Evolutionary conservation across 805 yeast species (phyloP).

Genomic region (Saccharomycopsis capsularis): DNA sequence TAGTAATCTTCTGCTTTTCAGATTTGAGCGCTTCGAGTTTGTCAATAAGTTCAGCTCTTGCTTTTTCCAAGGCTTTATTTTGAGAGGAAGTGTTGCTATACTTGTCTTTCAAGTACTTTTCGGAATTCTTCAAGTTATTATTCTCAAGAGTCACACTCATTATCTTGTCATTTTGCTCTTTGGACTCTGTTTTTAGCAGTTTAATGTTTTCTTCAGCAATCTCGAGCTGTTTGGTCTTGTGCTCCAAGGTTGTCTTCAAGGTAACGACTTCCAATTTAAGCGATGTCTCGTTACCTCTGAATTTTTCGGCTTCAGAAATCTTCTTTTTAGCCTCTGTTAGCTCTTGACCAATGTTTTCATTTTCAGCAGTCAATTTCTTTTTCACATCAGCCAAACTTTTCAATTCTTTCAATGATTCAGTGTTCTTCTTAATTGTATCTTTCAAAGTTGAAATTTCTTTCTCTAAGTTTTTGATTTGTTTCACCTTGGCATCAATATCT

Average conservation of each 20-base stretch:
- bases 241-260: conserved; percentile 36
- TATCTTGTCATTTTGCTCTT: conserved; percentile 33
- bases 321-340: conserved; percentile 31
- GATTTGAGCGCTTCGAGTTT: conserved; percentile 29
- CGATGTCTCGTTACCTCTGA: conserved; percentile 35
- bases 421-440: conserved; percentile 24
- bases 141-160: conserved; percentile 36
- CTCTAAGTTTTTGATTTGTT: conserved; percentile 25
- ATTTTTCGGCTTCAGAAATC: conserved; percentile 7
- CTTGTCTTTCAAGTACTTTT: conserved; percentile 31
- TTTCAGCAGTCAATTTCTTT: conserved; percentile 33
- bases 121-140: conserved; percentile 34
- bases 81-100: conserved; percentile 27
- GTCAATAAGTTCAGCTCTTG: conserved; percentile 27
- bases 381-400: conserved; percentile 29
- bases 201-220: conserved; percentile 34
- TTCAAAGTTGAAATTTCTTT: conserved; percentile 27
- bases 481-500: conserved; percentile 23
- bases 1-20: conserved; percentile 32
- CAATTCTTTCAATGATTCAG: conserved; percentile 25
- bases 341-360: conserved; percentile 31
- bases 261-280: conserved; percentile 44
- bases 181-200: conserved; percentile 34
- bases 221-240: conserved; percentile 37
- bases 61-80: conserved; percentile 34